phyloP scores from a whole-genome alignment of 1,139 yeast species.

The Hyphopichia khmerensis region DNA sequence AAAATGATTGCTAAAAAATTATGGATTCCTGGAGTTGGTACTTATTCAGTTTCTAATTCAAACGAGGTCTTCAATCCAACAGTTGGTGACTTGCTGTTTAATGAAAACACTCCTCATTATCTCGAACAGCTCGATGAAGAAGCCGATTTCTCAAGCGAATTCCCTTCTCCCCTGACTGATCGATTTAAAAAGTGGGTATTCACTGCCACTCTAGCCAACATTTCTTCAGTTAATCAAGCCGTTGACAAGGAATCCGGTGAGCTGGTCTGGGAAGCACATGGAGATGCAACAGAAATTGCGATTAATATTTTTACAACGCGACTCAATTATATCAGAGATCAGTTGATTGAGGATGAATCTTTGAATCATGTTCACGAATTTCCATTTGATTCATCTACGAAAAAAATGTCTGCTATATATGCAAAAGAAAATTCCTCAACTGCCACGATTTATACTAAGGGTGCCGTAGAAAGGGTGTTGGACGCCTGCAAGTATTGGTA shows the following conservation, averaged over 20 bases:
- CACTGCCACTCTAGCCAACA: constrained; percentile 71
- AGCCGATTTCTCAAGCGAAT: constrained; percentile 19
- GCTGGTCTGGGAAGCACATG: constrained; percentile 67
- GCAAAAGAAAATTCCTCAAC: constrained; percentile 23
- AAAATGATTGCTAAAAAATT: constrained; percentile 71
- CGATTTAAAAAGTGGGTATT: constrained; percentile 49
- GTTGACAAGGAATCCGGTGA: constrained; percentile 13
- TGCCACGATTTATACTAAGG: constrained; percentile 56
- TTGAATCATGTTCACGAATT: constrained; percentile 58
- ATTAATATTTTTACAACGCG: constrained; percentile 71
- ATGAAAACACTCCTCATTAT: constrained; percentile 40
- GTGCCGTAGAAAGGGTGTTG: constrained; percentile 76
- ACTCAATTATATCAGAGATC: constrained; percentile 47
- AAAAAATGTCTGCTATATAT: constrained; percentile 71
- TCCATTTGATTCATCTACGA: constrained; percentile 77
- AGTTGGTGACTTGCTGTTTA: constrained; percentile 53
- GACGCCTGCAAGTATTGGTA: constrained; percentile 59
- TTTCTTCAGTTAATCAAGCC: constrained; percentile 56
- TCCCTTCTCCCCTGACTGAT: constrained; percentile 23
- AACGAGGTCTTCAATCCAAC: constrained; percentile 75
- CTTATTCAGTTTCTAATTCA: constrained; percentile 57
- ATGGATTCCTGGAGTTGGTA: constrained; percentile 79
- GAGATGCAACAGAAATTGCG: constrained; percentile 85
- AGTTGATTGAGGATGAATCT: constrained; percentile 5
- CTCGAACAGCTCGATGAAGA: constrained; percentile 41